phyloP scores from a whole-genome alignment of 2,329 filamentous ascomycete species.

The Paraphaeosphaeria sporulosa region DNA sequence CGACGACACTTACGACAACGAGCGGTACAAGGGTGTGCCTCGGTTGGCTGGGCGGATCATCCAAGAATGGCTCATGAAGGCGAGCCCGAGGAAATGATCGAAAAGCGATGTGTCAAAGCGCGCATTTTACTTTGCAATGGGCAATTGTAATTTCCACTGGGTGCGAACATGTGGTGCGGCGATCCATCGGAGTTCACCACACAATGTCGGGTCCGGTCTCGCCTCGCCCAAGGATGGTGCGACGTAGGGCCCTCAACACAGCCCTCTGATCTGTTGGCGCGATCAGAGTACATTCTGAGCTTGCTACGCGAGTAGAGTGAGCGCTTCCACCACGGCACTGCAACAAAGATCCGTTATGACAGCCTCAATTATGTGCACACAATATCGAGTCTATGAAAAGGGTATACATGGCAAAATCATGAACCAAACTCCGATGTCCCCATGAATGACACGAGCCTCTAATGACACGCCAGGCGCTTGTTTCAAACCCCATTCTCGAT shows the following conservation, averaged over 20 bases:
- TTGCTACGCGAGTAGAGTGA: too few species aligned
- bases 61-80: slow-evolving; percentile 30
- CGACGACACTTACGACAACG: slow-evolving; percentile 34
- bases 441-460: background rate
- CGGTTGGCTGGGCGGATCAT: slow-evolving; percentile 23
- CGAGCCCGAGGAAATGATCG: slow-evolving; percentile 20
- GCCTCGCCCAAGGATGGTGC: slow-evolving; percentile 1
- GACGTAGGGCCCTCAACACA: background rate
- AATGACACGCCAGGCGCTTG: too few species aligned
- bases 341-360: too few species aligned
- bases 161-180: background rate
- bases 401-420: background rate
- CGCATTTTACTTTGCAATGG: background rate
- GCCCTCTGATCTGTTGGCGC: background rate
- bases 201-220: background rate
- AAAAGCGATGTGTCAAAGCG: background rate
- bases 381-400: background rate
- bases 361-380: too few species aligned
- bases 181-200: background rate
- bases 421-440: background rate
- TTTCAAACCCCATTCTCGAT: background rate
- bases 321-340: too few species aligned
- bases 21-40: slow-evolving; percentile 30
- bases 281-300: too few species aligned
- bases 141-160: background rate